Conservation (phyloP, 2,329 filamentous ascomycete species). For the Neospermospora avenae region DNA sequence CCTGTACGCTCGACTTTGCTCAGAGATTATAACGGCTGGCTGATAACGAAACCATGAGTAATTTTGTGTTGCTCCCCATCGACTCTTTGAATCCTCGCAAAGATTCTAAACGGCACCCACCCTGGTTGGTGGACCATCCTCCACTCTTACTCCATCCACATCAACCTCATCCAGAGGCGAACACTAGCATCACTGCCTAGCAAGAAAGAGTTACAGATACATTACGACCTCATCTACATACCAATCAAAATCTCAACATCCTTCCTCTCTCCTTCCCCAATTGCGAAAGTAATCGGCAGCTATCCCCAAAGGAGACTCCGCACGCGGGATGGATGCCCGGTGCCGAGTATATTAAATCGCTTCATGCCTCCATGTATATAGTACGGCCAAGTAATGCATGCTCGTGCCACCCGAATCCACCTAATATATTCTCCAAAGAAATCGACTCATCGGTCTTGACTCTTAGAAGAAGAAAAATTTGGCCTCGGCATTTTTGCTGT, state of each 20-base stretch:
- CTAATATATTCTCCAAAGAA: not conserved
- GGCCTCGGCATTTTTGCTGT: too few relatives aligned
- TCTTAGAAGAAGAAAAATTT: too few relatives aligned
- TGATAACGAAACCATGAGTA: not conserved
- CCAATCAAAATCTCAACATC: not conserved
- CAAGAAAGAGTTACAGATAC: not conserved
- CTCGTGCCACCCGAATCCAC: not conserved
- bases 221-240: not conserved
- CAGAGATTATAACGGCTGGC: not conserved
- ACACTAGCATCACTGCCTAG: not conserved
- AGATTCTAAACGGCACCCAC: not conserved
- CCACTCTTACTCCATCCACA: not conserved
- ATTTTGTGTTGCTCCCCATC: not conserved
- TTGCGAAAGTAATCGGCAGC: too few relatives aligned
- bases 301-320: not conserved
- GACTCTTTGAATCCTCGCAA: not conserved
- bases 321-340: not conserved
- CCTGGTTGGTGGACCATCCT: slow-evolving; percentile 2
- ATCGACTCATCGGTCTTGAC: too few relatives aligned
- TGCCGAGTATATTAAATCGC: not conserved
- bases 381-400: not conserved
- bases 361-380: not conserved
- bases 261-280: not conserved
- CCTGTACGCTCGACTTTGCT: not conserved
- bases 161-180: not conserved